Evolutionary conservation across 2,329 filamentous ascomycete species (phyloP), one percentile per base, ranked within the genome.

Genomic region (Clarireedia paspali): DNA sequence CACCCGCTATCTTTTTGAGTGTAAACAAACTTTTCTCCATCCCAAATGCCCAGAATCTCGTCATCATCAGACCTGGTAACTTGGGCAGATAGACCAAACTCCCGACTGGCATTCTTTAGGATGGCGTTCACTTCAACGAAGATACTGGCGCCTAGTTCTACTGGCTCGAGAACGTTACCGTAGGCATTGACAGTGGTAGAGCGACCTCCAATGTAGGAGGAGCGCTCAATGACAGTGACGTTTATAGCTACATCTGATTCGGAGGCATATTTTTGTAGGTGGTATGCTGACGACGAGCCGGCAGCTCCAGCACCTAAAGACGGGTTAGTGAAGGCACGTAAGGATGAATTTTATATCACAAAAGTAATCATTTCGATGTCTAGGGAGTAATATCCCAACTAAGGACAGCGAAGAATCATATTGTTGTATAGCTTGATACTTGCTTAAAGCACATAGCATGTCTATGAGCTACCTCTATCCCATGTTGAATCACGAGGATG

Each of bases 131-230:
- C 81, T 49, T 86, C 71, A 46, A 97, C 89, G 68, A 97, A 99
- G 64, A 97, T 96, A 59, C 87, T 92, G 10, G 88, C 94, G 15
- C 94, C 94, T 1, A 97, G 77, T 70, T 99, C 94, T 38, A 96
- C 80, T 1, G 87, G 87, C 40, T 84, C 74, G 0, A 73, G 61
- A 1, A 84, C 75, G 63, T 92, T 78, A 60, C 82, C 79, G 68
- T 87, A 92, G 2, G 84, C 85, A 65, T 91, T 76, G 17, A 96
- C 87, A 0, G 91, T 97, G 30, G 91, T 88, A 6, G 88, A 88
- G 26, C 94, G 88, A 7, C 94, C 94, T 30, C 94, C 94, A 45
- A 97, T 78, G 63, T 84, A 89, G 34, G 75, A 70, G 15, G 83
- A 84, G 63, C 85, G 87, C 67, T 99, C 94, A 69, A 92, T 96